Percentiles rank a stretch among this genome's conserved stretches.
Conservation (phyloP, 495 filamentous ascomycete species). For the Friedmanniomyces simplex region DNA sequence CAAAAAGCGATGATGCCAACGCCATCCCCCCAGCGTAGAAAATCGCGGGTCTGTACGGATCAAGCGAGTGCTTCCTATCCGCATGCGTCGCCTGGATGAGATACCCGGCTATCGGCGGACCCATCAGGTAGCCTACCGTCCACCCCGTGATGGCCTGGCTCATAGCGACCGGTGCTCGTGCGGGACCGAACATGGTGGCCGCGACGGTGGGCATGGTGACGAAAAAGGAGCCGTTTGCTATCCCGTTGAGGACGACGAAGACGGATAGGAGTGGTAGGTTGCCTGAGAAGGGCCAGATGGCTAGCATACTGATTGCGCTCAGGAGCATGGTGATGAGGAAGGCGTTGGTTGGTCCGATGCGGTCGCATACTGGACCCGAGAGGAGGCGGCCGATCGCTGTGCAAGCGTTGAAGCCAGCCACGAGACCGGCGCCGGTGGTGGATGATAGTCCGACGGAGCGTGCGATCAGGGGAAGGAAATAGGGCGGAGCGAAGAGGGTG, state of each 20-base stretch:
- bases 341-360: not conserved
- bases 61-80: not conserved
- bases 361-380: not conserved
- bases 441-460: not conserved
- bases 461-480: not conserved
- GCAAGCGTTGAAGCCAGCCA: slow-evolving; percentile 2
- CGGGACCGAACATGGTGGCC: not conserved
- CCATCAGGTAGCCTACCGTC: not conserved
- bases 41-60: slow-evolving; percentile 2
- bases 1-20: not conserved
- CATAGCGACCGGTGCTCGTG: not conserved
- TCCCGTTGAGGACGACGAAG: not conserved
- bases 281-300: not conserved
- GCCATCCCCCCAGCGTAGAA: not conserved
- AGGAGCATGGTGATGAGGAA: not conserved
- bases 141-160: not conserved
- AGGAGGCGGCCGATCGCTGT: not conserved
- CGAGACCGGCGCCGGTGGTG: not conserved
- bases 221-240: slow-evolving; percentile 1
- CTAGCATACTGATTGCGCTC: not conserved
- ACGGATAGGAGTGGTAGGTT: not conserved
- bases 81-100: not conserved
- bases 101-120: not conserved
- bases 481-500: slow-evolving; percentile 1
- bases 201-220: not conserved